Conservation (phyloP, 768 basidiomycete species). For the Boletus eberwhitei region DNA sequence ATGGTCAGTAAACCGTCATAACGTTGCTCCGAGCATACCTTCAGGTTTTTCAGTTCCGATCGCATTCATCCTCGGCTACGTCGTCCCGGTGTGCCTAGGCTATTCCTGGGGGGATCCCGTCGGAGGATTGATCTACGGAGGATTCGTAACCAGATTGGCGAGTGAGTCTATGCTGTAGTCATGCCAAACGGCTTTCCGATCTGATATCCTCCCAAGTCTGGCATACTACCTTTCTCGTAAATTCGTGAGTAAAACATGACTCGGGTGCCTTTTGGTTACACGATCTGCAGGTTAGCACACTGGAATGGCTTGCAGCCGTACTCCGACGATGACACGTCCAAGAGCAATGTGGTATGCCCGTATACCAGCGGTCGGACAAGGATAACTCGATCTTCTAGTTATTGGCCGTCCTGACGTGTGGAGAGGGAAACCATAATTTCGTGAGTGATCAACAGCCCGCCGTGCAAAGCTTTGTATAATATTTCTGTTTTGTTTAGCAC, state of each 20-base stretch:
- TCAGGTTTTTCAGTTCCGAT: conserved; percentile 7
- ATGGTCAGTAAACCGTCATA: conserved; percentile 1
- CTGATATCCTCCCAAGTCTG: conserved; percentile 4
- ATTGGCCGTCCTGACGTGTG: conserved; percentile 10
- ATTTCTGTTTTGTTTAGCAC: neutral
- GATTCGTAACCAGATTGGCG: conserved; percentile 5
- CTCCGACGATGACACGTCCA: conserved; percentile 13
- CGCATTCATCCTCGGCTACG: conserved; percentile 2
- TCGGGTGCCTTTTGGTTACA: neutral
- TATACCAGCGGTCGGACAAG: neutral
- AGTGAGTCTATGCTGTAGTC: conserved; percentile 1
- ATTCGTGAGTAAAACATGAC: conserved; percentile 1
- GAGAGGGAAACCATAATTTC: conserved; percentile 14
- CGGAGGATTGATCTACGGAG: conserved; percentile 10
- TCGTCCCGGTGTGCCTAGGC: neutral
- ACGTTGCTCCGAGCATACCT: neutral
- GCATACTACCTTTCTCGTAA: conserved; percentile 8
- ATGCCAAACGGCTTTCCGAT: neutral
- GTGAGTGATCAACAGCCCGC: neutral
- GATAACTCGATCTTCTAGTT: conserved; percentile 2
- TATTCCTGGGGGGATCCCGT: conserved; percentile 10
- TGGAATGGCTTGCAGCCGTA: conserved; percentile 12
- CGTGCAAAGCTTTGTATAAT: neutral
- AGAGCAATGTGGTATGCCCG: conserved; percentile 4
- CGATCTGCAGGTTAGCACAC: conserved; percentile 3